Percentiles rank a stretch among this genome's conserved stretches.
phyloP scores from a whole-genome alignment of 768 basidiomycete species.

The Psilocybe tampanensis region DNA sequence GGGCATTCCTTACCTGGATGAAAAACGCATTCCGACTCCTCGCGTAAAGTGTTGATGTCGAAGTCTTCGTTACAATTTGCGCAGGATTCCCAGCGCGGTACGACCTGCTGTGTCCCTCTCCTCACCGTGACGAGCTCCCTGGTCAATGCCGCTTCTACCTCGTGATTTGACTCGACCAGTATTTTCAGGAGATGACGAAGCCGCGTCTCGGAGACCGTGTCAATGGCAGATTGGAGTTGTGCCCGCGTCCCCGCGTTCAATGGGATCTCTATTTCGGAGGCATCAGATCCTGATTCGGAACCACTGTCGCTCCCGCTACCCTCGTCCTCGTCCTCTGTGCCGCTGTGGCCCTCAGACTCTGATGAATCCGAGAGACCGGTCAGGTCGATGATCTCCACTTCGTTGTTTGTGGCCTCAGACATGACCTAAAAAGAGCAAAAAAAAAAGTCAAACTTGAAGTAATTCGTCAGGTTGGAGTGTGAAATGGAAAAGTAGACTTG shows the following conservation, averaged over 20 bases:
- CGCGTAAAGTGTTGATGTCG: constrained; percentile 39
- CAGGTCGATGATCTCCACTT: constrained; percentile 46
- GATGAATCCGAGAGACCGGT: constrained; percentile 42
- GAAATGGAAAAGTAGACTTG: background rate
- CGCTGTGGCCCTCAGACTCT: constrained; percentile 24
- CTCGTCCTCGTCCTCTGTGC: constrained; percentile 25
- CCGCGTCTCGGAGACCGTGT: constrained; percentile 42
- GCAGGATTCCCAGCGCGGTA: constrained; percentile 50
- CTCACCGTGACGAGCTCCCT: constrained; percentile 44
- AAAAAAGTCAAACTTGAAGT: background rate
- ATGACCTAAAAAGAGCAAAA: constrained; percentile 23
- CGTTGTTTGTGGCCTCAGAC: constrained; percentile 19
- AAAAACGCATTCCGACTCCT: constrained; percentile 46
- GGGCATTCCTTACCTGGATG: constrained; percentile 47
- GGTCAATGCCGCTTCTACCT: constrained; percentile 43
- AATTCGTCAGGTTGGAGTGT: background rate
- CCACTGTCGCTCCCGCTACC: constrained; percentile 19
- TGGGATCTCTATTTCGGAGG: constrained; percentile 37
- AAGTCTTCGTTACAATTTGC: constrained; percentile 49
- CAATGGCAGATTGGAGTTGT: constrained; percentile 45
- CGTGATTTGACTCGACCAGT: constrained; percentile 41
- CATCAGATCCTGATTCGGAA: constrained; percentile 26
- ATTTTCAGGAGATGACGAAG: constrained; percentile 42
- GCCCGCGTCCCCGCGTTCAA: constrained; percentile 42
- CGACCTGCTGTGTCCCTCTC: constrained; percentile 33